Base-by-base conservation (phyloP, 1,139 yeast genomes). In the Suhomyces guaymorum region DNA sequence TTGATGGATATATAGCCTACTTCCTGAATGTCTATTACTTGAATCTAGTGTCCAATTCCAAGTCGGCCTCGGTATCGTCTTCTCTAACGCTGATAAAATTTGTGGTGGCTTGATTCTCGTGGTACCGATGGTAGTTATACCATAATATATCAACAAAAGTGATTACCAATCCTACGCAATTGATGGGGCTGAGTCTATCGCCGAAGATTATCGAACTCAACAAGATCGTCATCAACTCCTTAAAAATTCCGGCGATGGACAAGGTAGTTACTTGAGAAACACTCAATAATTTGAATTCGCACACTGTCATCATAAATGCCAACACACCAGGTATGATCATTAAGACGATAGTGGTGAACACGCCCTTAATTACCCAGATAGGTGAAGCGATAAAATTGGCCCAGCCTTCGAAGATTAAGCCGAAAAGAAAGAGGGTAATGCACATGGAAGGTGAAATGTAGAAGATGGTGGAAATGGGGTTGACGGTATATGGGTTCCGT, bases 201-300 rank as follows among this genome's bases (percentile, higher is more conserved):
- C 87, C 84, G 58, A 88, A 86, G 10, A 88, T 71, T 5, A 87
- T 42, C 37, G 83, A 71, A 16, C 95, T 81, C 2, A 83, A 69
- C 21, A 80, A 55, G 28, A 92, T 87, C 0, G 97, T 92, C 33
- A 90, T 66, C 7, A 92, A 69, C 57, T 92, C 98, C 57, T 92
- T 92, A 54, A 90, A 85, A 20, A 92, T 86, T 2, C 98, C 98
- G 0, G 95, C 96, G 23, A 92, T 79, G 4, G 94, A 82, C 24
- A 92, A 64, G 1, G 98, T 90, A 24, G 89, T 71, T 10, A 94
- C 92, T 39, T 87, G 87, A 0, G 97, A 87, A 32, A 84, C 77
- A 38, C 86, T 82, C 32, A 92, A 69, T 11, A 92, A 75, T 44
- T 85, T 80, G 60, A 87, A 92, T 57, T 92, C 98, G 48, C 94